phyloP scores from a whole-genome alignment of 148 eudicot species.

The Rhododendron kiyosumense region DNA sequence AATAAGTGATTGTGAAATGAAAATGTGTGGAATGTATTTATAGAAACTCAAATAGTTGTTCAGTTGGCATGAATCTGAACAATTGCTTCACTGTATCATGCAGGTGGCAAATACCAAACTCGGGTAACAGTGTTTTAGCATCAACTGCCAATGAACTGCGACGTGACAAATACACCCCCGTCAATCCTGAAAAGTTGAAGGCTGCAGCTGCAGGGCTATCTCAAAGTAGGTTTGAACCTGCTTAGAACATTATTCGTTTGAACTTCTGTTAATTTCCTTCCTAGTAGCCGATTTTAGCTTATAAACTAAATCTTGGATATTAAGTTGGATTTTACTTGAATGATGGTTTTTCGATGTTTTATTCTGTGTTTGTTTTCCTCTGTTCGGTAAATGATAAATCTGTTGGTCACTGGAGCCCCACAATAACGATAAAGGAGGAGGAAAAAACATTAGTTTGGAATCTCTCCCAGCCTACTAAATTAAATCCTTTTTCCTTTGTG shows the following conservation, averaged over 20 bases:
- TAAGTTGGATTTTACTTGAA: neutral
- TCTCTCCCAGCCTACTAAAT: too few relatives aligned
- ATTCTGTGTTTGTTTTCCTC: neutral
- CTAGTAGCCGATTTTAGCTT: neutral
- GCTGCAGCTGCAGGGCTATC: constrained; percentile 80
- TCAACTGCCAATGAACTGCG: constrained; percentile 88
- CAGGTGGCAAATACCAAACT: constrained; percentile 77
- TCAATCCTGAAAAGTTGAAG: constrained; percentile 71
- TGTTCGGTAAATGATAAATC: neutral
- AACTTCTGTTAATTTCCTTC: neutral
- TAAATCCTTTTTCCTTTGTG: neutral
- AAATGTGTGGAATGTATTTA: neutral
- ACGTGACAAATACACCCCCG: constrained; percentile 38
- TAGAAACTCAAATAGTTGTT: neutral
- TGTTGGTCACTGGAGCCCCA: neutral
- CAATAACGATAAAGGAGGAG: neutral
- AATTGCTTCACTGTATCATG: neutral
- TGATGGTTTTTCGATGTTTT: neutral
- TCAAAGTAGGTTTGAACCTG: constrained; percentile 41
- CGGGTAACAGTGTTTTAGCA: constrained; percentile 51
- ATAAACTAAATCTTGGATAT: neutral
- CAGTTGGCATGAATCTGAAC: neutral
- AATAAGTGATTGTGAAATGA: neutral
- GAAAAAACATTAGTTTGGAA: neutral
- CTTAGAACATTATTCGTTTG: neutral